Evolutionary conservation across 495 filamentous ascomycete genomes (phyloP).

Genomic region (Talaromyces nanjingensis): DNA sequence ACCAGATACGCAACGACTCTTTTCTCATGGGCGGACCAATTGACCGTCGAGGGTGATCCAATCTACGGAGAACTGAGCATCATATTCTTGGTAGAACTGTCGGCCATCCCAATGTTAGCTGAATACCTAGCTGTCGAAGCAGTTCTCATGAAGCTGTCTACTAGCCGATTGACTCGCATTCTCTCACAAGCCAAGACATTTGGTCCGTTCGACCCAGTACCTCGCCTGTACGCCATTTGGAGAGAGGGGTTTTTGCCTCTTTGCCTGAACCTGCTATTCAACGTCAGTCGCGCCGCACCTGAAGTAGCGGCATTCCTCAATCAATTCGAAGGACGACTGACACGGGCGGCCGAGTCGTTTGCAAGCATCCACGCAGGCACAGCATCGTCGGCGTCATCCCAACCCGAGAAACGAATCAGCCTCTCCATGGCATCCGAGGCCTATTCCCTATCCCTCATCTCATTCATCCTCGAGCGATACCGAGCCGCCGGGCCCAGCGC

Average conservation of each 20-base stretch:
- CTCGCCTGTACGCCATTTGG: slow-evolving; percentile 74
- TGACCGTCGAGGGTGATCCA: slow-evolving; percentile 68
- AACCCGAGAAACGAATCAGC: slow-evolving; percentile 47
- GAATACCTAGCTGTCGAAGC: slow-evolving; percentile 85
- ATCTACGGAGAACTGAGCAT: slow-evolving; percentile 87
- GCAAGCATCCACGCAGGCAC: slow-evolving; percentile 34
- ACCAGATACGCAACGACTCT: slow-evolving; percentile 77
- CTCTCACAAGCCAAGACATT: slow-evolving; percentile 62
- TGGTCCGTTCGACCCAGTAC: slow-evolving; percentile 56
- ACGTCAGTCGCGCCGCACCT: slow-evolving; percentile 69
- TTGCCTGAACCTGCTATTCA: slow-evolving; percentile 80
- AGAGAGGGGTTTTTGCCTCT: slow-evolving; percentile 78
- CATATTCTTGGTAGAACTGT: slow-evolving; percentile 81
- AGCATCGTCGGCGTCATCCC: slow-evolving; percentile 17
- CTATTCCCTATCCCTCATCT: slow-evolving; percentile 68
- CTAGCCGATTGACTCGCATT: slow-evolving; percentile 66
- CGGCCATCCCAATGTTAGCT: slow-evolving; percentile 70
- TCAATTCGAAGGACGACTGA: slow-evolving; percentile 69
- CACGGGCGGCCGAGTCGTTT: slow-evolving; percentile 55
- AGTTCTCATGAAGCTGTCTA: slow-evolving; percentile 65
- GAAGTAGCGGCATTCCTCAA: slow-evolving; percentile 84
- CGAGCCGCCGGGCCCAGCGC: slow-evolving; percentile 51
- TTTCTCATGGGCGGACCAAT: slow-evolving; percentile 89
- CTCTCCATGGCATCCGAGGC: slow-evolving; percentile 66
- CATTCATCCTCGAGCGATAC: slow-evolving; percentile 54